Evolutionary conservation across 768 basidiomycete species (phyloP).

Genomic region (Hebeloma cylindrosporum): DNA sequence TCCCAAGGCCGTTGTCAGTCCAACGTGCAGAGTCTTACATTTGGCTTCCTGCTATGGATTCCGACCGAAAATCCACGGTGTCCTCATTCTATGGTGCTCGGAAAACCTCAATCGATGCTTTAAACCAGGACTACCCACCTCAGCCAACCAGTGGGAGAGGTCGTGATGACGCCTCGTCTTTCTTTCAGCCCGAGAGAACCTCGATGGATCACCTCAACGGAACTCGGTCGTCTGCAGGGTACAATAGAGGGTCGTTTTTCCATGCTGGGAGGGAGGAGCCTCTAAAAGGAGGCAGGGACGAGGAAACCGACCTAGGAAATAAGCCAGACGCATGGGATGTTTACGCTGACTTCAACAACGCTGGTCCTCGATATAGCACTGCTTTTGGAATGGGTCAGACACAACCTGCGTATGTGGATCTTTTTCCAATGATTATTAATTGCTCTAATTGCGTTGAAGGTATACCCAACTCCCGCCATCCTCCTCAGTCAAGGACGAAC

Average conservation of each 20-base stretch:
- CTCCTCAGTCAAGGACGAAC: slow-evolving; percentile 42
- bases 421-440: slow-evolving; percentile 1
- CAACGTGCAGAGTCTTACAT: slow-evolving; percentile 5
- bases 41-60: slow-evolving; percentile 52
- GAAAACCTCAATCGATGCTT: slow-evolving; percentile 59
- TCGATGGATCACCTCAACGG: slow-evolving; percentile 51
- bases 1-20: not conserved
- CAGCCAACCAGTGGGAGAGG: slow-evolving; percentile 37
- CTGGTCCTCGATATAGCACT: slow-evolving; percentile 73
- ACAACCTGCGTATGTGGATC: slow-evolving; percentile 15
- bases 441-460: slow-evolving; percentile 10
- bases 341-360: slow-evolving; percentile 88
- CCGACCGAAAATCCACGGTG: slow-evolving; percentile 75
- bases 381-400: slow-evolving; percentile 42
- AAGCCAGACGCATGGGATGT: slow-evolving; percentile 67
- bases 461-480: slow-evolving; percentile 43
- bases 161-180: slow-evolving; percentile 70
- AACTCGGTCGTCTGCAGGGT: slow-evolving; percentile 56
- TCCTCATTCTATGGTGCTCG: slow-evolving; percentile 78
- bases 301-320: slow-evolving; percentile 51
- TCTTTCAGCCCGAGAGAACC: slow-evolving; percentile 51
- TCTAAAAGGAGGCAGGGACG: slow-evolving; percentile 74
- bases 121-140: slow-evolving; percentile 53
- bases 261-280: slow-evolving; percentile 73
- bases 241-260: slow-evolving; percentile 70